These are phyloP conservation scores for Calonectria pseudoreteaudii DNA, from an alignment of 2,329 filamentous ascomycete genomes.

Conservation along the genomic window DNA sequence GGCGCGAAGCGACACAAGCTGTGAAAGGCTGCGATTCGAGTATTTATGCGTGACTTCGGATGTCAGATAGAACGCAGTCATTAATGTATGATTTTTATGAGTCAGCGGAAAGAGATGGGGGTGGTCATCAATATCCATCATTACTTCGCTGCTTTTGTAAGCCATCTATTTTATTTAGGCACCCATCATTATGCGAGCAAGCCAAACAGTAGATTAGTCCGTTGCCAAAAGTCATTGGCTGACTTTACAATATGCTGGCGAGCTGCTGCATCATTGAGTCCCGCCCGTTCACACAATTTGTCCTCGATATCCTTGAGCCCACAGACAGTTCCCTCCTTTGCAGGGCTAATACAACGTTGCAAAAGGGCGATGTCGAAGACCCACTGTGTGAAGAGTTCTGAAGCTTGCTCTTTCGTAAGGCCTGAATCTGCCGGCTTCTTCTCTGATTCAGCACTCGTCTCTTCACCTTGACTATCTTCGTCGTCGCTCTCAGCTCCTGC, in stretches of 20 bases:
- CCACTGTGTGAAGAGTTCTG: slow-evolving; percentile 69
- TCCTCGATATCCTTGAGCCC: slow-evolving; percentile 59
- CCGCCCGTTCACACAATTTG: slow-evolving; percentile 57
- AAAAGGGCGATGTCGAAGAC: slow-evolving; percentile 70
- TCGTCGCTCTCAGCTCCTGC: slow-evolving; percentile 24
- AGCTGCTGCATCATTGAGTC: slow-evolving; percentile 61
- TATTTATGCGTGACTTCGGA: not conserved
- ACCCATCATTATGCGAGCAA: slow-evolving; percentile 65
- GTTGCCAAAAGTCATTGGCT: slow-evolving; percentile 84
- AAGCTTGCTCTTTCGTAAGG: slow-evolving; percentile 42
- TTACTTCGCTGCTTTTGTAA: not conserved
- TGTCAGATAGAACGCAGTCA: not conserved
- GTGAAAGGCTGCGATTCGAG: slow-evolving; percentile 51
- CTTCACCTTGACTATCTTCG: slow-evolving; percentile 25
- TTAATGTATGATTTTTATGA: slow-evolving; percentile 1
- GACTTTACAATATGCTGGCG: slow-evolving; percentile 69
- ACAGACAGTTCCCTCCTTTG: slow-evolving; percentile 36
- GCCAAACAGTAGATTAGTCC: slow-evolving; percentile 85
- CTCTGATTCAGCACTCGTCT: slow-evolving; percentile 15
- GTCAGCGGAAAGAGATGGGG: not conserved
- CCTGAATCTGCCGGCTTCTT: slow-evolving; percentile 4
- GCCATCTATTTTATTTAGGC: slow-evolving; percentile 24
- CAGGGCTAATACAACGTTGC: slow-evolving; percentile 56
- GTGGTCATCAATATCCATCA: slow-evolving; percentile 4
- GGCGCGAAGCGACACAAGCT: slow-evolving; percentile 97